Base-by-base conservation (phyloP, 192 early-diverging fungal genomes). In the Gamsiella multidivaricata region DNA sequence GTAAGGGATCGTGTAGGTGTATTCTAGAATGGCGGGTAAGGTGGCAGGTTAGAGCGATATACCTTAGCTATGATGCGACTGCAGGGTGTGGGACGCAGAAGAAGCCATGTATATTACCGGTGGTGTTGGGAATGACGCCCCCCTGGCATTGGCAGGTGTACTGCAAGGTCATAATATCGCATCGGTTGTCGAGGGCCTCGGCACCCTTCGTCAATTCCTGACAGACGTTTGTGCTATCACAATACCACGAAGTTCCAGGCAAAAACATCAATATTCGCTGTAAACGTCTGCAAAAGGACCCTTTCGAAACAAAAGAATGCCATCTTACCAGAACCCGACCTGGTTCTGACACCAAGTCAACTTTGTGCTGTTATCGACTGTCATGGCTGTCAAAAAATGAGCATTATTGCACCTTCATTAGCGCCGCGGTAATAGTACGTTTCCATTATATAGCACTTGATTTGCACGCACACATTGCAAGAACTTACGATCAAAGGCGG, bases 261-360 rank as follows among this genome's bases (percentile, higher is more conserved):
- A n/a, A n/a, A 1, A 37, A 53, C 4, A 26, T 10, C 25, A 25
- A 53, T 39, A n/a, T n/a, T n/a, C n/a, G n/a, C n/a, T n/a, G n/a
- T n/a, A n/a, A n/a, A n/a, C n/a, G n/a, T n/a, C n/a, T n/a, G n/a
- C n/a, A n/a, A n/a, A n/a, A n/a, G n/a, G n/a, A n/a, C n/a, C n/a
- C n/a, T n/a, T n/a, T n/a, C n/a, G n/a, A n/a, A n/a, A 10, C n/a
- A 43, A 17, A 23, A 43, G 29, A 46, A 56, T 28, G 37, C 3
- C 15, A 6, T 9, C 58, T 61, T 75, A 75, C 72, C 72, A 75
- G 43, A 65, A 75, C 5, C 63, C 72, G 28, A 75, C 52, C 26
- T 75, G 72, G 47, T 66, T 75, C 58, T 75, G 29, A 49, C 72
- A 75, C 72, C 72, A 75, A 28, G 72, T 75, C 57, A 75, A 34